Conservation (phyloP, 345 rosid species). For the Salix caprea region DNA sequence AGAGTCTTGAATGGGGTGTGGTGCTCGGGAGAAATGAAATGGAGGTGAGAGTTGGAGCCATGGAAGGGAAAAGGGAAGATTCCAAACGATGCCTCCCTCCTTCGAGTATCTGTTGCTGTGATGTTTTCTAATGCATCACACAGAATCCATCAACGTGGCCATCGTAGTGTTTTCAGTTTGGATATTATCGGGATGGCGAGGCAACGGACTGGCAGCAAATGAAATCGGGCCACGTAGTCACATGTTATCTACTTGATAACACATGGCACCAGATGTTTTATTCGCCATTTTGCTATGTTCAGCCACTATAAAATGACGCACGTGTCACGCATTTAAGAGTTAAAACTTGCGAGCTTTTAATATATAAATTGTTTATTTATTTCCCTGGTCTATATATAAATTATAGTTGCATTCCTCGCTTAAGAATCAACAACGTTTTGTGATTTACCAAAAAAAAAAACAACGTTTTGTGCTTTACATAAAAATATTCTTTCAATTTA, state of each 20-base stretch:
- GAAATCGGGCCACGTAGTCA: conserved; percentile 36
- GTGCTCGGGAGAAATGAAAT: conserved; percentile 55
- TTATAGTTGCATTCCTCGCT: no score
- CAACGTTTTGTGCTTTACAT: no score
- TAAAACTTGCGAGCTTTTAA: not conserved
- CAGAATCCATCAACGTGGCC: conserved; percentile 19
- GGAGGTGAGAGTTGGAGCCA: conserved; percentile 67
- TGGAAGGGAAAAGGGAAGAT: conserved; percentile 16
- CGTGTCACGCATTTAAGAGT: not conserved
- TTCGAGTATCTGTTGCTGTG: conserved; percentile 21
- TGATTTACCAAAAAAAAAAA: no score
- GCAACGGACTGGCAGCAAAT: conserved; percentile 37
- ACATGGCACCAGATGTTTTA: conserved; percentile 24
- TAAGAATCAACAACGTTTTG: no score
- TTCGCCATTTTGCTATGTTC: not conserved
- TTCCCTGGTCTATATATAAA: no score
- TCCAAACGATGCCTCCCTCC: conserved; percentile 16
- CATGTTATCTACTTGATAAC: conserved; percentile 29
- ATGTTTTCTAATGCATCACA: not conserved
- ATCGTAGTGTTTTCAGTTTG: conserved; percentile 19
- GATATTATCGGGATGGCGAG: conserved; percentile 41
- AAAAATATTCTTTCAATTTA: no score
- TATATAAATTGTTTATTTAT: not conserved
- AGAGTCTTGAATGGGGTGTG: conserved; percentile 35
- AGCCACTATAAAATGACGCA: not conserved